Evolutionary conservation across 2,329 filamentous ascomycete species (phyloP).

Genomic region (Exophiala sp.): DNA sequence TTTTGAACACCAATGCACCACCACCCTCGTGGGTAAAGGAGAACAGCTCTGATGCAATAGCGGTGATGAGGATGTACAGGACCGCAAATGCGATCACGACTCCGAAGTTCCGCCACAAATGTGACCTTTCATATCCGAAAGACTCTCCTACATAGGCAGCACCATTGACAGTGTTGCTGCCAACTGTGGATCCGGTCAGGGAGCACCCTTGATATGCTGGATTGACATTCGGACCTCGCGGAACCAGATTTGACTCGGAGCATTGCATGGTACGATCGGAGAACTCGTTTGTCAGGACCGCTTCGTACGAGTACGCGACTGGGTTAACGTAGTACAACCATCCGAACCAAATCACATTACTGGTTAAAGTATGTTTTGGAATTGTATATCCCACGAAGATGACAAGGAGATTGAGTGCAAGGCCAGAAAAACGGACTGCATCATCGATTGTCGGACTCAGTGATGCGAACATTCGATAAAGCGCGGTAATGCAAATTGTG

Average conservation of each 20-base stretch:
- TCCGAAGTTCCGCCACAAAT: slow-evolving; percentile 72
- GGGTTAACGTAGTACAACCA: slow-evolving; percentile 59
- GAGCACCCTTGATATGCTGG: slow-evolving; percentile 61
- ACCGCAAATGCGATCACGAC: slow-evolving; percentile 72
- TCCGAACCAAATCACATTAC: slow-evolving; percentile 63
- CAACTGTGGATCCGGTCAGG: slow-evolving; percentile 55
- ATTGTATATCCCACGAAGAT: slow-evolving; percentile 68
- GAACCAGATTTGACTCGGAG: slow-evolving; percentile 57
- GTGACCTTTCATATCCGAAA: slow-evolving; percentile 50
- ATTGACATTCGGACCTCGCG: slow-evolving; percentile 55
- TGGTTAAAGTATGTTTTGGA: slow-evolving; percentile 58
- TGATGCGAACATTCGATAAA: slow-evolving; percentile 65
- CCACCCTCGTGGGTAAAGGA: slow-evolving; percentile 53
- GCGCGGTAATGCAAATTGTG: slow-evolving; percentile 59
- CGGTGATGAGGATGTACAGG: slow-evolving; percentile 69
- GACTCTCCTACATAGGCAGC: slow-evolving; percentile 52
- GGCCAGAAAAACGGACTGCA: slow-evolving; percentile 62
- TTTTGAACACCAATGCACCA: slow-evolving; percentile 70
- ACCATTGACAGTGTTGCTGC: slow-evolving; percentile 51
- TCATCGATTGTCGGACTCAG: slow-evolving; percentile 63
- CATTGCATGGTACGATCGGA: slow-evolving; percentile 56
- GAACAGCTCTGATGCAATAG: slow-evolving; percentile 66
- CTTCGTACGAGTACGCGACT: slow-evolving; percentile 62
- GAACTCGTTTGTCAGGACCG: slow-evolving; percentile 66
- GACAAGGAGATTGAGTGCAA: slow-evolving; percentile 59